Percentiles rank a stretch among this genome's conserved stretches.
These are phyloP conservation scores for Cylindrotheca fusiformis DNA, from an alignment of 108 stramenopile species.

Conservation along the genomic window DNA sequence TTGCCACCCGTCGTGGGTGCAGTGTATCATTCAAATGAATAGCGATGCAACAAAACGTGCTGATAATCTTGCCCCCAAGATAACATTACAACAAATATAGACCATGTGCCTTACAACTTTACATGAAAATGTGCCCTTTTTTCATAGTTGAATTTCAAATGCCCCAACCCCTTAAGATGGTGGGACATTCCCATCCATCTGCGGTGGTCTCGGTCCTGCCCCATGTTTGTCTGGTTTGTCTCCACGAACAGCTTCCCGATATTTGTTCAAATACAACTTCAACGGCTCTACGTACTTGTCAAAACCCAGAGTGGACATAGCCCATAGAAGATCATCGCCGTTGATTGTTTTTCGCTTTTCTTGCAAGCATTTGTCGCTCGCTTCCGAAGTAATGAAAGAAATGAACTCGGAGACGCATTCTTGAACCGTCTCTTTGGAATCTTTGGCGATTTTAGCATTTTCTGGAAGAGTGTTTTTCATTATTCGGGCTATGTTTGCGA, in stretches of 20 bases:
- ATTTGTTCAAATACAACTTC: slow-evolving; percentile 95
- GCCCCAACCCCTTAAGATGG: not conserved
- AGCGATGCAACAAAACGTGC: too few relatives aligned
- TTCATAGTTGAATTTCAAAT: not conserved
- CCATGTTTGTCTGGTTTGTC: slow-evolving; percentile 75
- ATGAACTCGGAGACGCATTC: slow-evolving; percentile 99
- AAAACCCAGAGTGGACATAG: slow-evolving; percentile 98
- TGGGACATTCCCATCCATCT: not conserved
- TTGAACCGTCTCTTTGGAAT: slow-evolving; percentile 98
- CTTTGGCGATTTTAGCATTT: slow-evolving; percentile 99
- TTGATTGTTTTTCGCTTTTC: slow-evolving; percentile 99
- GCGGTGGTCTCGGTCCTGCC: not conserved
- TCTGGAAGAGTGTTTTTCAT: slow-evolving; percentile 98
- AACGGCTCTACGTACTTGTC: slow-evolving; percentile 99
- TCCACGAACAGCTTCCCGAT: slow-evolving; percentile 90
- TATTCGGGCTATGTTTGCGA: slow-evolving; percentile 98
- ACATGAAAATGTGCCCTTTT: too few relatives aligned
- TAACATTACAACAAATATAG: too few relatives aligned
- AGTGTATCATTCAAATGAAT: too few relatives aligned
- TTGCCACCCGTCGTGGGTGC: too few relatives aligned
- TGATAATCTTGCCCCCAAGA: too few relatives aligned
- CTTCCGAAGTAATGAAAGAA: slow-evolving; percentile 98
- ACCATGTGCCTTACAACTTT: too few relatives aligned
- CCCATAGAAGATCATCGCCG: slow-evolving; percentile 98
- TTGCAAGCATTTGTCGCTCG: slow-evolving; percentile 96